These are phyloP conservation scores for Letharia lupina DNA, from an alignment of 495 filamentous ascomycete genomes.

Conservation along the genomic window DNA sequence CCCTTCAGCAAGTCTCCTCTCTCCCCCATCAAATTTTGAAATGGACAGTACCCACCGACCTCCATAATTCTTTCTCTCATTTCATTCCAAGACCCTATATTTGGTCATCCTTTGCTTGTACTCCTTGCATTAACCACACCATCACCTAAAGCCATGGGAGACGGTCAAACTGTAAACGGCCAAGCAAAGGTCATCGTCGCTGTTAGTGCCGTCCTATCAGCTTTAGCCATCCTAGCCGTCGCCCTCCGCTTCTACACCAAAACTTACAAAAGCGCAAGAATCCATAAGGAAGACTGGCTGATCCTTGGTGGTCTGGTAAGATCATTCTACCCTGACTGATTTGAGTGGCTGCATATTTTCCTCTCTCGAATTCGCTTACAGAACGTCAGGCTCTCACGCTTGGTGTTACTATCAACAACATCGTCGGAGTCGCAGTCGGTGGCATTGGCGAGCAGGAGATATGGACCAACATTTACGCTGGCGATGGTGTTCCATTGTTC, in stretches of 20 bases:
- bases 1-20: neutral
- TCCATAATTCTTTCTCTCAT: neutral
- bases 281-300: conserved; percentile 33
- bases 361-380: neutral
- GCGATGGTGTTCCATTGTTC: neutral
- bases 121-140: neutral
- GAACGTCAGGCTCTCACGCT: conserved; percentile 11
- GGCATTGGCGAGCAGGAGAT: conserved; percentile 17
- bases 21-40: neutral
- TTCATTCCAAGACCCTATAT: neutral
- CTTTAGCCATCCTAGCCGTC: conserved; percentile 30
- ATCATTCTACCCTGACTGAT: neutral
- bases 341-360: neutral
- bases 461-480: neutral
- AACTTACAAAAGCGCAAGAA: conserved; percentile 24
- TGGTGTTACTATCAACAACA: conserved; percentile 15
- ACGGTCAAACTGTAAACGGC: conserved; percentile 5
- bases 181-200: conserved; percentile 8
- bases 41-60: neutral
- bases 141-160: neutral
- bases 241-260: conserved; percentile 31
- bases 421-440: conserved; percentile 16
- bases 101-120: neutral
- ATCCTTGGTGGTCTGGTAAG: conserved; percentile 32
- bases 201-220: conserved; percentile 27